phyloP scores from a whole-genome alignment of 345 rosid genomes.

The Cardiospermum halicacabum region DNA sequence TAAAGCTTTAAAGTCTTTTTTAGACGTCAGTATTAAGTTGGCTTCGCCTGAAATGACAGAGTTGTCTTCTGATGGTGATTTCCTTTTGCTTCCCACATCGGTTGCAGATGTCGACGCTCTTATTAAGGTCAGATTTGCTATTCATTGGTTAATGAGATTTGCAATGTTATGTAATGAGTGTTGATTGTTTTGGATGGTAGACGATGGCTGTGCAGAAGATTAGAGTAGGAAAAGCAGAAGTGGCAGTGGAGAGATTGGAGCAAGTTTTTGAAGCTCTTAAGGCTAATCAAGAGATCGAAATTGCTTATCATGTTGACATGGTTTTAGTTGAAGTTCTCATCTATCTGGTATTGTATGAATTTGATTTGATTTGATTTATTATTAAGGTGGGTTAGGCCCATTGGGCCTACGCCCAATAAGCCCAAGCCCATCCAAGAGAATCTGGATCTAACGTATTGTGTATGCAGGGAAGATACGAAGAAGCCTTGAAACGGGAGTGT shows the following conservation, averaged over 20 bases:
- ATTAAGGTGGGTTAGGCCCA: no score
- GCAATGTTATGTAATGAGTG: not conserved
- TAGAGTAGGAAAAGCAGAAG: conserved; percentile 43
- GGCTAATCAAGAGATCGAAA: conserved; percentile 36
- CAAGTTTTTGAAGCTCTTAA: conserved; percentile 25
- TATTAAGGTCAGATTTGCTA: no score
- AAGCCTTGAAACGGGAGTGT: conserved; percentile 27
- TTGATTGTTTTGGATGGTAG: conserved; percentile 30
- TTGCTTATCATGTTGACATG: conserved; percentile 50
- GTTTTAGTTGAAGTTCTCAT: conserved; percentile 56
- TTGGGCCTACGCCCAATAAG: no score
- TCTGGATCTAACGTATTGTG: no score
- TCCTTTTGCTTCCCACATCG: conserved; percentile 39
- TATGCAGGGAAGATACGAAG: conserved; percentile 32
- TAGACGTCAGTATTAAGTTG: conserved; percentile 41
- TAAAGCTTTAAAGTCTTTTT: conserved; percentile 46
- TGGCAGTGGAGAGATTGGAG: conserved; percentile 33
- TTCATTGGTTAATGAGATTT: not conserved
- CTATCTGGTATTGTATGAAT: conserved; percentile 34
- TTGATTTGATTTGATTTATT: no score
- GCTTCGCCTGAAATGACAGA: conserved; percentile 34
- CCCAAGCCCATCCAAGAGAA: no score
- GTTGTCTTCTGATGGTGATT: not conserved
- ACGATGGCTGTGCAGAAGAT: conserved; percentile 45
- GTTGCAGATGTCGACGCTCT: conserved; percentile 31